Conservation (phyloP, 148 eudicot genomes). For the Chenopodium formosanum region DNA sequence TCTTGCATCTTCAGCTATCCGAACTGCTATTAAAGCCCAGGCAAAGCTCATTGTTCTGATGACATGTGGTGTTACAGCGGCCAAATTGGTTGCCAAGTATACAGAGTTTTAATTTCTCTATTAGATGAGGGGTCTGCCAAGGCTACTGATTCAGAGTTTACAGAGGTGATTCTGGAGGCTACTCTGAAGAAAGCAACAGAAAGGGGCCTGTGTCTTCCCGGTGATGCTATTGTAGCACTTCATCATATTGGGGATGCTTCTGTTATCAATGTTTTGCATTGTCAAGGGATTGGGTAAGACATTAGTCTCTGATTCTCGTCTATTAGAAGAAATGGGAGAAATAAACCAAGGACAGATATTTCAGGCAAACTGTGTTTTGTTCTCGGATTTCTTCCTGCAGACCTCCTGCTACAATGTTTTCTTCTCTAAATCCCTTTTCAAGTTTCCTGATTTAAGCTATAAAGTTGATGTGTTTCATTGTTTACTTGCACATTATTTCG, state of each 20-base stretch:
- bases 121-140: slow-evolving; percentile 89
- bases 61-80: slow-evolving; percentile 90
- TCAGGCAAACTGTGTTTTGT: neutral
- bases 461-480: neutral
- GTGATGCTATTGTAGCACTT: slow-evolving; percentile 76
- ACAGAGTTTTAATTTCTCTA: slow-evolving; percentile 67
- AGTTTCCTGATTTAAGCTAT: neutral
- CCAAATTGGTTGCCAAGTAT: slow-evolving; percentile 71
- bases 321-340: slow-evolving; percentile 11
- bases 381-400: neutral
- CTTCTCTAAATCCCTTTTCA: neutral
- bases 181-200: slow-evolving; percentile 63
- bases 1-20: slow-evolving; percentile 81
- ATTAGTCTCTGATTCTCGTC: neutral
- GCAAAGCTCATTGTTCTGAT: slow-evolving; percentile 81
- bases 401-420: neutral
- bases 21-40: slow-evolving; percentile 76
- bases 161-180: slow-evolving; percentile 76
- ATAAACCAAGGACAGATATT: slow-evolving; percentile 14
- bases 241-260: slow-evolving; percentile 85
- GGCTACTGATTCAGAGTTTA: slow-evolving; percentile 87
- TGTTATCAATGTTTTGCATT: slow-evolving; percentile 72
- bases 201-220: slow-evolving; percentile 57
- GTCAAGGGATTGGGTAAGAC: slow-evolving; percentile 44
- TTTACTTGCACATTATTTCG: too few species aligned